Evolutionary conservation across 345 rosid genomes (phyloP), one percentile per base, ranked within the genome.

Genomic region (Arabis alpina): DNA sequence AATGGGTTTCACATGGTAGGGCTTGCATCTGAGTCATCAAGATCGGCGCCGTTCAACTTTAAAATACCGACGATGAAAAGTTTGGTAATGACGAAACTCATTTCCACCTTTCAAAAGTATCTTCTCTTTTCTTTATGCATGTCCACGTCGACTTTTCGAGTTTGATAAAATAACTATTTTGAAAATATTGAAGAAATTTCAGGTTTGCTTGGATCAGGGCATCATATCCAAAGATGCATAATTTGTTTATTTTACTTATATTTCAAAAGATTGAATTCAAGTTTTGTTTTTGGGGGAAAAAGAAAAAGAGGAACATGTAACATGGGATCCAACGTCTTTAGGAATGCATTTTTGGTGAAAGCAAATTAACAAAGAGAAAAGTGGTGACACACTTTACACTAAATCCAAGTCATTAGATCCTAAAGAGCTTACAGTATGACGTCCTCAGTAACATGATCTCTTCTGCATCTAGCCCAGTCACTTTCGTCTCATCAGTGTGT

Each of bases 371-470:
- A 55, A 36, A 39, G 61, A 24, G 19, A 70, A 52, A 44, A 68
- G 71, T 59, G 70, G 45, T 67, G 70, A 68, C 70, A 68, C 70
- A 61, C 65, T 61, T 75, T 61, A 75, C 60, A 62, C 61, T 69
- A 68, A 75, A 54, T 75, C 79, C 70, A 75, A 75, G 70, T 75
- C 74, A 50, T 19, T 68, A 68, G 74, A 67, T 54, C 68, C 4
- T 60, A 60, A 59, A 58, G 54, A 66, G 72, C 67, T 65, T 65
- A 73, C n/a, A 74, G 61, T 56, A 66, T 68, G 68, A 67, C 68
- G 63, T 60, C 64, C 2, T 52, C 64, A 60, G 15, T 63, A 68
- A 68, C 70, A 75, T 10, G 61, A 53, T 44, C 24, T 66, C 32
- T 56, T 59, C 54, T 58, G 43, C 55, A 32, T 74, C 52, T n/a